phyloP scores from a whole-genome alignment of 2,329 filamentous ascomycete species.

The Pezicula rhizophila region DNA sequence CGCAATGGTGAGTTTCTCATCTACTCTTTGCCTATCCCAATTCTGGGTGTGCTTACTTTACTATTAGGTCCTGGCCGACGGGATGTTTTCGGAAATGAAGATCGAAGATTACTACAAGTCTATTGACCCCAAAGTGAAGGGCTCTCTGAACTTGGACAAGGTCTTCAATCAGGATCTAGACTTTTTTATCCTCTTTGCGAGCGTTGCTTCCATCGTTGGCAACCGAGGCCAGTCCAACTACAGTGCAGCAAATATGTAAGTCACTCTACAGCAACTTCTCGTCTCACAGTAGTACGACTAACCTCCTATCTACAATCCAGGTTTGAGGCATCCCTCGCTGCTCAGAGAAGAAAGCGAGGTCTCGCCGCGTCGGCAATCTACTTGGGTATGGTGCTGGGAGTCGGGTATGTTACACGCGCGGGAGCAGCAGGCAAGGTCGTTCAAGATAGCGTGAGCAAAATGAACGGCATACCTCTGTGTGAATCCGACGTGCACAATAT shows the following conservation, averaged over 20 bases:
- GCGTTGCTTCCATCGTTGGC: conserved; percentile 1
- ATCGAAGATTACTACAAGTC: conserved; percentile 28
- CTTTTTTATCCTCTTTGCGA: conserved; percentile 4
- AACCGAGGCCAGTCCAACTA: conserved; percentile 3
- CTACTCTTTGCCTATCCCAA: not conserved
- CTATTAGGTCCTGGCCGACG: conserved; percentile 19
- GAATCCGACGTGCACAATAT: conserved; percentile 34
- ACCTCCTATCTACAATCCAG: too few species aligned
- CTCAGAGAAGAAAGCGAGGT: not conserved
- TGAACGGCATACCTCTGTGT: not conserved
- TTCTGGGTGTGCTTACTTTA: not conserved
- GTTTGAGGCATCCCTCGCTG: conserved; percentile 19
- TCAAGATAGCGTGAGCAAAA: not conserved
- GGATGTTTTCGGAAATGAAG: conserved; percentile 29
- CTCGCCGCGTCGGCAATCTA: conserved; percentile 2
- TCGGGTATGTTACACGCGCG: conserved; percentile 38
- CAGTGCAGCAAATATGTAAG: conserved; percentile 24
- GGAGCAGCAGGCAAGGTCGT: conserved; percentile 6
- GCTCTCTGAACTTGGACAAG: conserved; percentile 3
- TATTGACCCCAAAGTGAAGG: conserved; percentile 26
- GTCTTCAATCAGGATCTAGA: conserved; percentile 19
- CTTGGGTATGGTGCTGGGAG: conserved; percentile 2
- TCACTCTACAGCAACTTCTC: too few species aligned
- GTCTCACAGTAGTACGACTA: too few species aligned
- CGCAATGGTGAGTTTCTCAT: conserved; percentile 23